phyloP scores from a whole-genome alignment of 306 rosid genomes.

The Trichosanthes cucumerina region DNA sequence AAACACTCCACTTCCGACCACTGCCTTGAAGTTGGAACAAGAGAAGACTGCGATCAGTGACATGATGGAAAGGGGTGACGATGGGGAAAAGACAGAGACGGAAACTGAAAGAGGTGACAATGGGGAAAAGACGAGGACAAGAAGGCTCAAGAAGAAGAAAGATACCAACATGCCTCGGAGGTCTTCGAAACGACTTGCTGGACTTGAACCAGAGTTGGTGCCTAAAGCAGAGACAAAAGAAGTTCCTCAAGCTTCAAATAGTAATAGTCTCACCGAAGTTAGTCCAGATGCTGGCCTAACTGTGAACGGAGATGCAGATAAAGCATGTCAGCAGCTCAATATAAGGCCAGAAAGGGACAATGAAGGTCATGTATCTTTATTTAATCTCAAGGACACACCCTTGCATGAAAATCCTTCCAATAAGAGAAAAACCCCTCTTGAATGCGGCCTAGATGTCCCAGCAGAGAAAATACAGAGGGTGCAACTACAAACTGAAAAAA shows the following conservation, averaged over 20 bases:
- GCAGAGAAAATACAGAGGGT: slow-evolving; percentile 24
- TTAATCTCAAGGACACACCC: background rate
- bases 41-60: background rate
- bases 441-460: slow-evolving; percentile 19
- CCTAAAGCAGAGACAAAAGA: slow-evolving; percentile 23
- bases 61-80: slow-evolving; percentile 5
- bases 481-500: slow-evolving; percentile 32
- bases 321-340: slow-evolving; percentile 16
- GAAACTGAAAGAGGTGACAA: slow-evolving; percentile 1
- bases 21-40: background rate
- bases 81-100: slow-evolving; percentile 6
- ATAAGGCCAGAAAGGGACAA: slow-evolving; percentile 17
- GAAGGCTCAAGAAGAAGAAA: slow-evolving; percentile 28
- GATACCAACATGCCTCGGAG: slow-evolving; percentile 34
- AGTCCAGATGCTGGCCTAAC: slow-evolving; percentile 22
- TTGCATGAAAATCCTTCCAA: slow-evolving; percentile 16
- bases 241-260: slow-evolving; percentile 26
- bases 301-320: slow-evolving; percentile 14
- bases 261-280: slow-evolving; percentile 25
- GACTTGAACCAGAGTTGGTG: slow-evolving; percentile 37
- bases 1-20: slow-evolving; percentile 12
- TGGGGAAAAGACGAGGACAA: slow-evolving; percentile 9
- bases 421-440: slow-evolving; percentile 16
- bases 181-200: slow-evolving; percentile 67
- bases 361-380: slow-evolving; percentile 10